Evolutionary conservation across 2,329 filamentous ascomycete species (phyloP), one percentile per base, ranked within the genome.

Genomic region (Colletotrichum spaethianum): DNA sequence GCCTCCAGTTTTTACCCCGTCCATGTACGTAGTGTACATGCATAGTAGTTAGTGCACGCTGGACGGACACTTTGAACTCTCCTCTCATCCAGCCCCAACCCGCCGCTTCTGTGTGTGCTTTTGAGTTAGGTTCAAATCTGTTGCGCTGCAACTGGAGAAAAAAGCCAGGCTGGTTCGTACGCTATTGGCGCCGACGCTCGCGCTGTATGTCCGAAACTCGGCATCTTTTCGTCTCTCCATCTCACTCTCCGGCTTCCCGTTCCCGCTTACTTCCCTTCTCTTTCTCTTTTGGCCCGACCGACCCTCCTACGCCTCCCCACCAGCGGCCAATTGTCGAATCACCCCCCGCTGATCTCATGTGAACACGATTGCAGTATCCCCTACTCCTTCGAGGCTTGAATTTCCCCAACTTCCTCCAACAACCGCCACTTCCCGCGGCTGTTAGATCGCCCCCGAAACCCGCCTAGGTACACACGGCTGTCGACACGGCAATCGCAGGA

Each of bases 281-380:
- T 38, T 8, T 31, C 28, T 23, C 14, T 18, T 5, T 33, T 3
- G 8, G 9, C 31, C 31, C 6, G 20, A 33, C 31, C 50, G 28
- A 33, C 16, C 67, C 31, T 50, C 63, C 33, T 48, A 31, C 38
- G 33, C 53, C 50, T 28, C 28, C 31, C 31, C 42, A n/a, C 33
- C 63, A 20, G 23, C 46, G 56, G 62, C 42, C 67, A 38, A 60
- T 70, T 70, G 59, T 72, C 64, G 65, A 69, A 64, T 62, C 48
- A 72, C 28, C 69, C 69, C 33, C 65, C 65, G 66, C 65, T 72
- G 65, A 72, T 69, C 59, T 59, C 69, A 69, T 72, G 65, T 72
- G 69, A 72, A 72, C 69, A 72, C 69, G 69, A 72, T 72, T 72
- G 65, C 69, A 72, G 69, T 53, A 66, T 68, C 28, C 36, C 31